These are phyloP conservation scores for Macroventuria anomochaeta DNA, from an alignment of 2,329 filamentous ascomycete species.

Conservation along the genomic window DNA sequence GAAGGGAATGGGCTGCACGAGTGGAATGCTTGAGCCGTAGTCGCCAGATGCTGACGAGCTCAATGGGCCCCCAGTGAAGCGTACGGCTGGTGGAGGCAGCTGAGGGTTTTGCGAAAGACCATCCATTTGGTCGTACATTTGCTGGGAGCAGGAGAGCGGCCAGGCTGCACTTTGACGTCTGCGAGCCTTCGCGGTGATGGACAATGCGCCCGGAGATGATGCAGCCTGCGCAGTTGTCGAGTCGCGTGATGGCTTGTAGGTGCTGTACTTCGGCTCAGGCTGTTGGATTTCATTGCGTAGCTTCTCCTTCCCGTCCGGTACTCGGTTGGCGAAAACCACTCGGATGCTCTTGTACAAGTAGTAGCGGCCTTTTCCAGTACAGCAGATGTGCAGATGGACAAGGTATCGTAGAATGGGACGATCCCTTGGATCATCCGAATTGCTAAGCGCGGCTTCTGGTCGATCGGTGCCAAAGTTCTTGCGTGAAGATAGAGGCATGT, in stretches of 20 bases:
- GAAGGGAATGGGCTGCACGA: constrained; percentile 62
- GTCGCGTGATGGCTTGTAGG: constrained; percentile 73
- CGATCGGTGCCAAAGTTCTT: constrained; percentile 60
- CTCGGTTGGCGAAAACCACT: constrained; percentile 94
- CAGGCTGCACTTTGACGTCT: constrained; percentile 44
- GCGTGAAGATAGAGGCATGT: constrained; percentile 63
- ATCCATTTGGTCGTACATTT: constrained; percentile 37
- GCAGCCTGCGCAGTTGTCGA: constrained; percentile 31
- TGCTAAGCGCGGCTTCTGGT: constrained; percentile 60
- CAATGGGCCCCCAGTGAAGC: constrained; percentile 38
- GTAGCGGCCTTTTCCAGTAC: constrained; percentile 79
- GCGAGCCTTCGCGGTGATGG: constrained; percentile 35
- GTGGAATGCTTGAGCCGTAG: constrained; percentile 34
- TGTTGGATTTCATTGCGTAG: constrained; percentile 87
- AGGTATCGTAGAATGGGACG: constrained; percentile 85
- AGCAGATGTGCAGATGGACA: constrained; percentile 92
- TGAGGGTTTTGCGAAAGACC: constrained; percentile 32
- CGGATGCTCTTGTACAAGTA: constrained; percentile 92
- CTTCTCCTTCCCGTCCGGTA: constrained; percentile 93
- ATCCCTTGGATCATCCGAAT: constrained; percentile 60
- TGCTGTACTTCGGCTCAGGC: constrained; percentile 84
- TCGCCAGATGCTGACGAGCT: constrained; percentile 31
- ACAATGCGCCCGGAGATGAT: constrained; percentile 29
- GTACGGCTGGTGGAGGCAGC: constrained; percentile 42
- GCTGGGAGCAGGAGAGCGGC: constrained; percentile 36